Evolutionary conservation across 2,329 filamentous ascomycete genomes (phyloP), one percentile per base, ranked within the genome.

Genomic region (Neopestalotiopsis sp.): DNA sequence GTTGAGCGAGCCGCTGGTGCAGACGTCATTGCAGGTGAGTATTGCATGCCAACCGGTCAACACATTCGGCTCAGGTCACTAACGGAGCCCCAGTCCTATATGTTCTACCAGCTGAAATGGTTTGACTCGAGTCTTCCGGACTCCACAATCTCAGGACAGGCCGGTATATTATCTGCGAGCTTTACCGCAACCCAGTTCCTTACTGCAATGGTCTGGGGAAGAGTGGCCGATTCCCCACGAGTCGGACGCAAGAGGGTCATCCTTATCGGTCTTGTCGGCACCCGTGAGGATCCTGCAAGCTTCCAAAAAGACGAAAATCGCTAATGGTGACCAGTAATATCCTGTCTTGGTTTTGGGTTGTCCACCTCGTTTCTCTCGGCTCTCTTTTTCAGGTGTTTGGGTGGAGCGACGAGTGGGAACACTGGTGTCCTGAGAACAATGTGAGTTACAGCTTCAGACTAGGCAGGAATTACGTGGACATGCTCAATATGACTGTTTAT

Each of bases 71-170:
- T 4, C 64, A 56, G 61, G 7, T 17, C 20, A 20, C 57, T 59
- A 14, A 65, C 28, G 13, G 32, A n/a, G 24, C n/a, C 38, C 30
- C 82, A 92, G 79, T 88, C 92, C 1, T 97, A 97, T 80, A 90
- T 97, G 84, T 97, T 94, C 81, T 97, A 95, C 79, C 93, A 96
- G 79, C 87, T 97, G n/a, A 90, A 89, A 73, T 95, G 91, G 69
- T 95, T 97, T 74, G 82, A 88, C 69, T 81, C 84, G 0, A 79
- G 75, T 10, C 81, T 88, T 14, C 80, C 88, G 0, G 83, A 87
- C 73, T 86, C 92, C 30, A 89, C 87, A 1, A 94, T 97, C 72
- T 89, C 94, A 0, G 86, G 87, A 24, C 94, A 96, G 78, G 92
- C 92, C 1, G 94, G 94, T 53, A 82, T 97, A 2, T 83, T 97